A percentile compares a stretch with the other conserved stretches of the same genome.
phyloP scores from a whole-genome alignment of 2,329 filamentous ascomycete genomes.

The Allantophomopsis cytisporea region DNA sequence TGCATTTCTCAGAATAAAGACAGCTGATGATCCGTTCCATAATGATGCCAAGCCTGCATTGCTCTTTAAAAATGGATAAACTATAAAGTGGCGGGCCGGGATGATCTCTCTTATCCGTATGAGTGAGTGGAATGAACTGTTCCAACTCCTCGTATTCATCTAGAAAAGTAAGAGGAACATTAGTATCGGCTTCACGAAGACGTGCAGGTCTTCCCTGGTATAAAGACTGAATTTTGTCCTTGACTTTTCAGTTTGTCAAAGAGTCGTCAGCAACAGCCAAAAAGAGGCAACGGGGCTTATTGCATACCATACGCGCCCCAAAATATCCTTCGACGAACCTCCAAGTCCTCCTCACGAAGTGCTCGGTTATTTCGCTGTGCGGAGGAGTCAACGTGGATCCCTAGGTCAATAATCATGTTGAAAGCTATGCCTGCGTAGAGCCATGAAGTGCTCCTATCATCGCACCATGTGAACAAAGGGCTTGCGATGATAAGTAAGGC shows the following conservation, averaged over 20 bases:
- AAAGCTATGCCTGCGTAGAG: constrained; percentile 42
- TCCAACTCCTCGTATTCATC: constrained; percentile 39
- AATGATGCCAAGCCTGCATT: constrained; percentile 30
- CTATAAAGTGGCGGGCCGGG: constrained; percentile 25
- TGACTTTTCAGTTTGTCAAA: too few species aligned
- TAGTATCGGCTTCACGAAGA: constrained; percentile 29
- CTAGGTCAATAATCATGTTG: constrained; percentile 38
- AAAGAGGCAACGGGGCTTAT: too few species aligned
- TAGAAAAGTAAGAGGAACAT: constrained; percentile 33
- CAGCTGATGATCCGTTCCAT: constrained; percentile 30
- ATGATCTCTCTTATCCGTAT: constrained; percentile 17
- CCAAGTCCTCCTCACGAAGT: constrained; percentile 18
- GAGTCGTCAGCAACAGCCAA: too few species aligned
- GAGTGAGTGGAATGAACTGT: constrained; percentile 31
- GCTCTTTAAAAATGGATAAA: constrained; percentile 25
- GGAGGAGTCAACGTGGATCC: too few species aligned
- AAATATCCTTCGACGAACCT: constrained; percentile 18
- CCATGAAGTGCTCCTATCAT: constrained; percentile 39
- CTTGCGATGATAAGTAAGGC: constrained; percentile 36
- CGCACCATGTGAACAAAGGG: constrained; percentile 33
- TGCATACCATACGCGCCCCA: constrained; percentile 19
- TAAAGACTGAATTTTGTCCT: constrained; percentile 38
- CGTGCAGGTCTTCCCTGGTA: constrained; percentile 38
- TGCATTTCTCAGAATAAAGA: constrained; percentile 29
- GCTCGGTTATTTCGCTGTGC: too few species aligned